phyloP scores from a whole-genome alignment of 176 grass and related monocot genomes.

The sorghum (Sorghum bicolor) region DNA sequence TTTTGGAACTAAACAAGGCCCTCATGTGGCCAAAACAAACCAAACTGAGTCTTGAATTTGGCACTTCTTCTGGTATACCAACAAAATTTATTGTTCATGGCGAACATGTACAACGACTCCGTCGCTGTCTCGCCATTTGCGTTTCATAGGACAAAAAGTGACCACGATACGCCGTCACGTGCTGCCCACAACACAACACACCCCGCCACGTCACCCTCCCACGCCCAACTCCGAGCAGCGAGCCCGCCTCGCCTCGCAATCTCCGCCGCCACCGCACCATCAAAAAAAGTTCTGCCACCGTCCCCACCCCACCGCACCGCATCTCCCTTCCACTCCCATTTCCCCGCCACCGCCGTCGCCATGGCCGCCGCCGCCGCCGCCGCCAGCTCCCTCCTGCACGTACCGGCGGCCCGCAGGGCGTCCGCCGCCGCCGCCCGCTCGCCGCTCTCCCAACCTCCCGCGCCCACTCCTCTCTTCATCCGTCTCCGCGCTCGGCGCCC shows the following conservation, averaged over 20 bases:
- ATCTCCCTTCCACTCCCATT: neutral
- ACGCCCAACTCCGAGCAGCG: neutral
- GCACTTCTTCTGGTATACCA: neutral
- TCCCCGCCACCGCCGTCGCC: conserved; percentile 5
- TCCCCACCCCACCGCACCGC: neutral
- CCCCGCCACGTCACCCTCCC: neutral
- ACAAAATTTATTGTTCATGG: neutral
- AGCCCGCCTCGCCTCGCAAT: conserved; percentile 21
- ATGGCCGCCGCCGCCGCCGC: conserved; percentile 20
- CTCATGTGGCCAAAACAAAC: neutral
- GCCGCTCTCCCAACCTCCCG: neutral
- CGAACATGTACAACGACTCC: neutral
- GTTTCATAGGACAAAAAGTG: neutral
- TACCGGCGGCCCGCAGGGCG: neutral
- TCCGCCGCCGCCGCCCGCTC: neutral
- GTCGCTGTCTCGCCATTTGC: neutral
- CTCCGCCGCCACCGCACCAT: conserved; percentile 39
- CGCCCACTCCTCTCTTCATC: neutral
- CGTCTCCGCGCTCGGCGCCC: neutral
- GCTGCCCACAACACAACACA: neutral
- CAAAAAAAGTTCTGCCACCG: neutral
- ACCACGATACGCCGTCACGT: neutral
- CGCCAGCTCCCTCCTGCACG: conserved; percentile 28
- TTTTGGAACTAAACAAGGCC: too few relatives aligned
- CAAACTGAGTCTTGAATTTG: neutral